Evolutionary conservation across 176 grass and related monocot genomes (phyloP).

Genomic region (Avena atlantica): DNA sequence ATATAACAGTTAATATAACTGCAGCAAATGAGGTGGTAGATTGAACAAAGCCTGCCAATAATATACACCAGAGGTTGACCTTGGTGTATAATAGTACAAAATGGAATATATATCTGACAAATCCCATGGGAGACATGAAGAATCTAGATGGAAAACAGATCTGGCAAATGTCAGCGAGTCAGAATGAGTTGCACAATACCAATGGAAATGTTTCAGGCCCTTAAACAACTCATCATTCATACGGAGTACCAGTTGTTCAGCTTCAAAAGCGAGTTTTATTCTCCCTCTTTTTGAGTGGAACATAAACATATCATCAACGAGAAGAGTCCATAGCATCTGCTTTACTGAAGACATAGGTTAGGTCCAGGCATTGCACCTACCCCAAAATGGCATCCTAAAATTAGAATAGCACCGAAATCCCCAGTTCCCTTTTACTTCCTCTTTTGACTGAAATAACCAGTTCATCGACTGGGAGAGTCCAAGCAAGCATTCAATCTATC

Average conservation of each 20-base stretch:
- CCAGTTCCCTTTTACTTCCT: not conserved
- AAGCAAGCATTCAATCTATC: not conserved
- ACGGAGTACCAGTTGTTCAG: not conserved
- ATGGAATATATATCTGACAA: conserved; percentile 42
- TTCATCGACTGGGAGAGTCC: not conserved
- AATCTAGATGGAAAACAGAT: conserved; percentile 38
- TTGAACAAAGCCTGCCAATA: conserved; percentile 14
- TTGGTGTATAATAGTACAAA: conserved; percentile 24
- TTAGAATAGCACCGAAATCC: not conserved
- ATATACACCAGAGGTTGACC: conserved; percentile 19
- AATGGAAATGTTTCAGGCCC: not conserved
- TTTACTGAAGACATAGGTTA: not conserved
- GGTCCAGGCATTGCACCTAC: not conserved
- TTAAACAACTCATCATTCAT: not conserved
- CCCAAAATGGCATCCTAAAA: not conserved
- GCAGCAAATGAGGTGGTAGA: conserved; percentile 11
- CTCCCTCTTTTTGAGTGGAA: not conserved
- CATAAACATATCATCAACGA: not conserved
- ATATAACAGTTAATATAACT: not conserved
- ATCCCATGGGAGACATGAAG: conserved; percentile 31
- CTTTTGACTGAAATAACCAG: not conserved
- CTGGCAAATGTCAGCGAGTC: not conserved
- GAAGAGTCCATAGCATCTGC: not conserved
- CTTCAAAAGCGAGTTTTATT: not conserved
- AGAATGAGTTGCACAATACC: not conserved